Evolutionary conservation across 2,329 filamentous ascomycete genomes (phyloP), one percentile per base, ranked within the genome.

Genomic region (Aspergillus unguis): DNA sequence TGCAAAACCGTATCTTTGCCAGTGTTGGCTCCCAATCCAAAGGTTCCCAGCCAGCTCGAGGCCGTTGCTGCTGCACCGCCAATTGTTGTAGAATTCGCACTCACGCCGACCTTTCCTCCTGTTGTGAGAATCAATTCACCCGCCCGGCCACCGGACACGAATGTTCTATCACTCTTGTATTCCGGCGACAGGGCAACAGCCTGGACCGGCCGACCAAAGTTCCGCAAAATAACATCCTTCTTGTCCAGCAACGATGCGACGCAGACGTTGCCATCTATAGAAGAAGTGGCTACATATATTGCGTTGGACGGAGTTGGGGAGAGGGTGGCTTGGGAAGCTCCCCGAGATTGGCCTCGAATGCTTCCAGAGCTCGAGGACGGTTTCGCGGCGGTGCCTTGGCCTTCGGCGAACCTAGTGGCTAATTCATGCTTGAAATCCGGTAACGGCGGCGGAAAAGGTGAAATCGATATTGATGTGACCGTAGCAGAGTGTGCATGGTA

Each of bases 401-500:
- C 66, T 32, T 74, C 70, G 23, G 63, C 49, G 5, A 54, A 56
- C 62, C 67, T 70, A 49, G 57, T 66, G 37, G 69, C 56, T 52
- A 58, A 62, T 56, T 77, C 72, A 45, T 69, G 59, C 44, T 69
- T 74, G 11, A 70, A 52, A 32, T 66, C 73, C 32, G 78, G 74
- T 32, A 77, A 64, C 6, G 85, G 83, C 49, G 84, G 84, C 3
- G 90, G 88, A 52, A 85, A 90, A 0, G 94, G 94, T 0, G 94
- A 97, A 60, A 96, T 86, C 4, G 94, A 96, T 48, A 97, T 83
- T 45, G 84, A 85, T 0, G 92, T 96, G 40, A 97, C 85, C 17
- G 90, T 96, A 38, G 94, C 92, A 7, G 89, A 87, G 67, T 99
- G 95, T 10, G 92, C 92, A 65, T 92, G 90, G 69, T 97, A 99